These are phyloP conservation scores for Lachnellula hyalina DNA, from an alignment of 2,329 filamentous ascomycete genomes.

Conservation along the genomic window DNA sequence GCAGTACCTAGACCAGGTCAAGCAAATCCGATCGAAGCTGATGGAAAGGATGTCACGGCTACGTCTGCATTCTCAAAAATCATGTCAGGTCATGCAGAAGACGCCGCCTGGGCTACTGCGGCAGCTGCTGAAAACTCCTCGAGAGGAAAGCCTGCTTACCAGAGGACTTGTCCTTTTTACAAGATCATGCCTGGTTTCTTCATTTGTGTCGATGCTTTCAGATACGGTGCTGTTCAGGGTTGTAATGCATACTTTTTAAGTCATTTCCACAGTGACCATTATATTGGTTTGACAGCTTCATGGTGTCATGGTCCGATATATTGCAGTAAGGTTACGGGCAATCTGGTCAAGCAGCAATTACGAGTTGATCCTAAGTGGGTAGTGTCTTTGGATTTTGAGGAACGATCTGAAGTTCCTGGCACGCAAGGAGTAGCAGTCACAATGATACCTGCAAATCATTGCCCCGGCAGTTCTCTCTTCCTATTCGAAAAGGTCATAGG, in stretches of 20 bases:
- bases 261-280: conserved; percentile 98
- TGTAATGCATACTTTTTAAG: conserved; percentile 95
- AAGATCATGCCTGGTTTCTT: conserved; percentile 93
- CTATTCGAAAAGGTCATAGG: conserved; percentile 77
- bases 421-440: conserved; percentile 82
- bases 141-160: conserved; percentile 78
- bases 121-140: conserved; percentile 73
- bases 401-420: conserved; percentile 69
- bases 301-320: conserved; percentile 96
- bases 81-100: conserved; percentile 89
- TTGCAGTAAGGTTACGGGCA: conserved; percentile 87
- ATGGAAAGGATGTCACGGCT: conserved; percentile 32
- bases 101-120: conserved; percentile 82
- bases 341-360: conserved; percentile 81
- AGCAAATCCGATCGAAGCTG: conserved; percentile 66
- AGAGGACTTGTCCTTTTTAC: conserved; percentile 94
- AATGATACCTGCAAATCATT: conserved; percentile 96
- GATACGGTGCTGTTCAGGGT: conserved; percentile 87
- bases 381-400: conserved; percentile 79
- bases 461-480: conserved; percentile 89
- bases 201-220: conserved; percentile 93
- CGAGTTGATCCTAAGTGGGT: conserved; percentile 83
- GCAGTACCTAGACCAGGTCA: conserved; percentile 74
- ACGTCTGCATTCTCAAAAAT: conserved; percentile 83
- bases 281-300: conserved; percentile 79